Conservation (phyloP, 768 basidiomycete genomes). For the Chlorophyllum brunneum region DNA sequence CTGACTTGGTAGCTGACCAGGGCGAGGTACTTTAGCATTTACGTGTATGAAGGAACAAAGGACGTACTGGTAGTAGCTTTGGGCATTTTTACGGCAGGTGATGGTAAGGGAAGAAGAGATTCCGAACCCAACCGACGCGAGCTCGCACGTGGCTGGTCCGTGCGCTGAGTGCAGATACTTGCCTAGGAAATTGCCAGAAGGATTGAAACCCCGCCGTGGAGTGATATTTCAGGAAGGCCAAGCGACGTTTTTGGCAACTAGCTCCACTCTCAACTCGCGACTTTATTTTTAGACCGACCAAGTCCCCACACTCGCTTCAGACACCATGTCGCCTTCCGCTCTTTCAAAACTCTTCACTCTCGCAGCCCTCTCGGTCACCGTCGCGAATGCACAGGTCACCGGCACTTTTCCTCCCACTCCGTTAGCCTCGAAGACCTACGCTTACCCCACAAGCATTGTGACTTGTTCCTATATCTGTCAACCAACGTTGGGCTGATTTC, state of each 20-base stretch:
- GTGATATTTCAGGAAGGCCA: constrained; percentile 6
- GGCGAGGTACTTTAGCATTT: not conserved
- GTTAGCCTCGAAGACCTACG: constrained; percentile 41
- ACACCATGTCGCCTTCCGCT: constrained; percentile 40
- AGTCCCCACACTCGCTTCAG: constrained; percentile 1
- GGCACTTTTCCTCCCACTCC: constrained; percentile 41
- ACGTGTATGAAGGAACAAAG: not conserved
- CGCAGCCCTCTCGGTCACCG: constrained; percentile 24
- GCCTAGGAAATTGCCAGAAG: not conserved
- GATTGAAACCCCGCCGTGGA: constrained; percentile 7
- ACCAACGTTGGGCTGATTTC: not conserved
- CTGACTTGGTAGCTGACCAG: too few relatives aligned
- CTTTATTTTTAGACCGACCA: constrained; percentile 10
- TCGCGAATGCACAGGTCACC: constrained; percentile 25
- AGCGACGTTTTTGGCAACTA: not conserved
- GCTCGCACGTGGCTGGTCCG: constrained; percentile 24
- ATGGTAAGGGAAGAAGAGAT: constrained; percentile 13
- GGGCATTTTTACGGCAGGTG: constrained; percentile 1
- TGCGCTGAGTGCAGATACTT: constrained; percentile 4
- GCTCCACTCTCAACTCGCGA: constrained; percentile 1
- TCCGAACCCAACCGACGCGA: constrained; percentile 16
- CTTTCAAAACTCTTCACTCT: constrained; percentile 33
- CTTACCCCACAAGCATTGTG: constrained; percentile 42
- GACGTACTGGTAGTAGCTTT: not conserved
- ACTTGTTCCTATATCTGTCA: constrained; percentile 13